A percentile compares a stretch with the other conserved stretches of the same genome.
Evolutionary conservation across 805 yeast species (phyloP).

Genomic region (Candida boidinii): DNA sequence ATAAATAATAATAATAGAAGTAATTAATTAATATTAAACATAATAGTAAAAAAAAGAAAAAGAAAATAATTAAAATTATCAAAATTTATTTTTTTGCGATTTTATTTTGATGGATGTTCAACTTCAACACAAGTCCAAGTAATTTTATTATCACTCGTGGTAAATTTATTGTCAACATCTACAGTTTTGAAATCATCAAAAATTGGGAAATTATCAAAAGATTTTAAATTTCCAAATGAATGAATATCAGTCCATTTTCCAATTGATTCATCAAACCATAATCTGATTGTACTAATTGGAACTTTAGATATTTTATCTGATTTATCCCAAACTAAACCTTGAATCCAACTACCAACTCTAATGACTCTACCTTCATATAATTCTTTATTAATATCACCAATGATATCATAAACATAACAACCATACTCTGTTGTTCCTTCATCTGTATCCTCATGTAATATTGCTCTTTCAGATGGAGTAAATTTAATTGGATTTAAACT

Average conservation of each 20-base stretch:
- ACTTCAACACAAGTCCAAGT: constrained; percentile 17
- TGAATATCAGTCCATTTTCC: constrained; percentile 7
- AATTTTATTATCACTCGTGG: constrained; percentile 4
- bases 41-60: too few relatives aligned
- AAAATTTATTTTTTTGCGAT: background rate
- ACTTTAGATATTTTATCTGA: constrained; percentile 11
- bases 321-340: constrained; percentile 34
- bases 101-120: background rate
- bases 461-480: constrained; percentile 17
- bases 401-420: constrained; percentile 18
- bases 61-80: too few relatives aligned
- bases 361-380: constrained; percentile 36
- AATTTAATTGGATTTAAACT: constrained; percentile 32
- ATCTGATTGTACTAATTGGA: constrained; percentile 16
- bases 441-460: background rate
- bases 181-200: constrained; percentile 5
- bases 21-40: too few relatives aligned
- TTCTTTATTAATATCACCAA: constrained; percentile 11
- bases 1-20: too few relatives aligned
- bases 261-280: constrained; percentile 8
- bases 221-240: constrained; percentile 8
- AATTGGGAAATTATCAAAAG: constrained; percentile 8
- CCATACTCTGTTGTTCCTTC: constrained; percentile 1
- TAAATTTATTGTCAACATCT: constrained; percentile 5
- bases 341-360: constrained; percentile 41